phyloP scores from a whole-genome alignment of 208 protist genomes.

The Naegleria lovaniensis region DNA sequence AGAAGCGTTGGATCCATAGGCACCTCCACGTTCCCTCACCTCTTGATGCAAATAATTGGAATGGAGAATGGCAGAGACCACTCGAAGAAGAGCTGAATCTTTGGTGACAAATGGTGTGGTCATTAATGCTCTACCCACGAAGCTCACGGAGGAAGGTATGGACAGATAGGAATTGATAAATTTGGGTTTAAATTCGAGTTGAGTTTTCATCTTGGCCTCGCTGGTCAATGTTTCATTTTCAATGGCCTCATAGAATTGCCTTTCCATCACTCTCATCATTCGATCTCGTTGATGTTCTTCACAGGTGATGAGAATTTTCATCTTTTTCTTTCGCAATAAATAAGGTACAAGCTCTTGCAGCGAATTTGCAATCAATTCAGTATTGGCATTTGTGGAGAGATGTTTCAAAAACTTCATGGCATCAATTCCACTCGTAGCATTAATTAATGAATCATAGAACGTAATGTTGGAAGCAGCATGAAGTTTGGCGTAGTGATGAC shows the following conservation, averaged over 20 bases:
- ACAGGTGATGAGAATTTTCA: background rate
- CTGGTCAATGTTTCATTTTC: background rate
- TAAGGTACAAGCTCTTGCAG: background rate
- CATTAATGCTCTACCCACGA: background rate
- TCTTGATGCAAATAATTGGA: conserved; percentile 27
- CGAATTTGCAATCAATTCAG: background rate
- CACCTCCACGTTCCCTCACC: conserved; percentile 26
- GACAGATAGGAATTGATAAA: background rate
- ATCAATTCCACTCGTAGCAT: background rate
- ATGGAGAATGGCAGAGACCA: background rate
- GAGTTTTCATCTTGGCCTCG: background rate
- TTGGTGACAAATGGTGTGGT: background rate
- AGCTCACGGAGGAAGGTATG: background rate
- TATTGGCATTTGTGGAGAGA: background rate
- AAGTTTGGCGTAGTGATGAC: background rate
- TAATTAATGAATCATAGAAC: background rate
- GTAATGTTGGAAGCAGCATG: background rate
- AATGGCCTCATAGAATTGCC: background rate
- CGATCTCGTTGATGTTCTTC: background rate
- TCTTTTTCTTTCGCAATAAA: background rate
- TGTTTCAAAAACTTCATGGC: background rate
- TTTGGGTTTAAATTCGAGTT: background rate
- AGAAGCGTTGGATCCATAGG: conserved; percentile 14
- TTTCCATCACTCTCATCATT: background rate
- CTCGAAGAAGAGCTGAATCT: background rate